These are phyloP conservation scores for Eutreptiella sp. DNA, from an alignment of 208 protist species.

Conservation along the genomic window DNA sequence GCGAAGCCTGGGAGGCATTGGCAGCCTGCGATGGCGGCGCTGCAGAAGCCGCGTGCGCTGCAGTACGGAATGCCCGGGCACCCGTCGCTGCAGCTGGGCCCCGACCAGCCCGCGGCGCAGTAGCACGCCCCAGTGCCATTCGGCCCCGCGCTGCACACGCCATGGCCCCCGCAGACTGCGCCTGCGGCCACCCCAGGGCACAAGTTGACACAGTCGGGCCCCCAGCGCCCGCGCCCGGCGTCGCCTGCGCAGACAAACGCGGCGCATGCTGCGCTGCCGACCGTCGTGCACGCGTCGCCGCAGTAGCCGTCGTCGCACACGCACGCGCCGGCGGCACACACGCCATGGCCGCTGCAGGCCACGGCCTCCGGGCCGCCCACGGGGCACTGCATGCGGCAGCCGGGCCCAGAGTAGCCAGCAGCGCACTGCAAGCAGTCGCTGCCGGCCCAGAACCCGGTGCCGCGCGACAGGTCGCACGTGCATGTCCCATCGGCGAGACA, in stretches of 20 bases:
- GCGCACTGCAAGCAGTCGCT: constrained; percentile 14
- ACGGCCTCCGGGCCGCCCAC: not conserved
- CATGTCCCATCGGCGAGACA: not conserved
- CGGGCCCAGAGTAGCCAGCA: not conserved
- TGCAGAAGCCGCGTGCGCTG: constrained; percentile 8
- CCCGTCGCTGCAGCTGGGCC: constrained; percentile 1
- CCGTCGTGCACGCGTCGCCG: not conserved
- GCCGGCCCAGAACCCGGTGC: constrained; percentile 14
- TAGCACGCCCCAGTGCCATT: constrained; percentile 22
- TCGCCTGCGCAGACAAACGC: too few relatives aligned
- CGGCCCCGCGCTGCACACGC: not conserved
- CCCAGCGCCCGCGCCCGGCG: too few relatives aligned
- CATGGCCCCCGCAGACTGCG: constrained; percentile 9
- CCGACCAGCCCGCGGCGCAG: constrained; percentile 11
- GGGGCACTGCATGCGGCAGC: not conserved
- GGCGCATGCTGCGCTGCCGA: not conserved
- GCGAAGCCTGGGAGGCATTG: not conserved
- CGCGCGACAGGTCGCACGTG: not conserved
- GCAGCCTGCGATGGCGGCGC: not conserved
- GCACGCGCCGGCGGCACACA: constrained; percentile 18
- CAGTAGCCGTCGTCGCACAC: not conserved
- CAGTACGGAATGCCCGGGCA: constrained; percentile 20
- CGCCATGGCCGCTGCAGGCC: constrained; percentile 14
- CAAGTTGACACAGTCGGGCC: constrained; percentile 21
- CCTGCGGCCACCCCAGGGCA: constrained; percentile 10